Base-by-base conservation (phyloP, 2,329 filamentous ascomycete genomes). In the Sporothrix pseudoabietina region DNA sequence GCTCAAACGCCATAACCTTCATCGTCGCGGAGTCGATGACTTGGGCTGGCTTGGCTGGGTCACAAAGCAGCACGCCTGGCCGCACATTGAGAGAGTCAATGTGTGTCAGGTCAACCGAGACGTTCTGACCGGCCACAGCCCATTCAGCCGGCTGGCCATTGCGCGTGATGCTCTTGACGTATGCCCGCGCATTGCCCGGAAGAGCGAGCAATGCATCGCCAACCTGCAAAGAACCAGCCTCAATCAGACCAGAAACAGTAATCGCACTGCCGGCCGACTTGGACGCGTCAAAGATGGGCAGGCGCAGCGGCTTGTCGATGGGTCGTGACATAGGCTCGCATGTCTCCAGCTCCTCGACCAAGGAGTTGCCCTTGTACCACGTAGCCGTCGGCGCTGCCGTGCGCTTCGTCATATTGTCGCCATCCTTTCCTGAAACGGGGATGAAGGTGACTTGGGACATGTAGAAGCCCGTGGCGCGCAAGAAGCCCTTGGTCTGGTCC, bases 271-370 rank as follows among this genome's bases (percentile, higher is more conserved):
- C 91, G 30, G 92, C 86, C 3, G 93, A 91, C 61, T 92, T 89
- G 83, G 95, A 98, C 32, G 98, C 90, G 78, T 99, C 95, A 3
- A 89, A 90, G 49, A 99, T 92, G 4, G 93, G 94, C 83, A 99
- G 88, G 32, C 96, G 91, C 57, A 99, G 84, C 1, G 95, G 92
- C 75, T 92, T 94, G 70, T 91, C 87, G 9, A 98, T 81, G 0
- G 91, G 89, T 75, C 93, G 88, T 0, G 87, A 83, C 74, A 89
- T 87, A 4, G 94, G 90, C 76, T 95, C 92, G 0, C 92, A 93
- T n/a, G 86, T 87, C 78, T 99, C 95, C 12, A 99, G 86, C 71
- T 94, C 93, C 76, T 95, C 89, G 10, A 99, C 87, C 2, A 99
- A 84, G 0, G 94, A 97, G 0, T 87, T 85, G 0, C 94, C 94